Evolutionary conservation across 176 grass and related monocot species (phyloP), one percentile per base, ranked within the genome.

Genomic region (Bothriochloa decipiens): DNA sequence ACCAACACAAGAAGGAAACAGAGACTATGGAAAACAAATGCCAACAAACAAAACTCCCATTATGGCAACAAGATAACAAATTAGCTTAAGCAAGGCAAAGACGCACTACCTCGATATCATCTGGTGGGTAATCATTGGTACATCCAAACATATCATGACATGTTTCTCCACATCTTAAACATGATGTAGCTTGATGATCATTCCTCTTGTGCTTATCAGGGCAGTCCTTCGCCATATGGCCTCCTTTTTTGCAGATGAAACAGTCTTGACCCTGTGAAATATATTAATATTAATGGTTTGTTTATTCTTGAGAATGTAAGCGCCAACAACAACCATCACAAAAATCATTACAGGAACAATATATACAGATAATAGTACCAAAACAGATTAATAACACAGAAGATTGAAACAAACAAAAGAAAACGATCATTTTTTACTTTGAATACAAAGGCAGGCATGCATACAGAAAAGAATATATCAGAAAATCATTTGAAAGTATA

Each of bases 61-160:
- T 16, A 11, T 55, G n/a, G 14, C 27, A 58, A 33, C 12, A 74
- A 46, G 1, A 70, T 53, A 81, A 66, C 70, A 87, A 70, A 68
- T 46, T 69, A 29, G 14, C 45, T 47, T 27, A 81, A 57, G 53
- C 6, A 66, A 82, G 15, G 17, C 62, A 65, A 65, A 86, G 8
- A 60, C 83, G 18, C 33, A 80, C 65, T 64, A 96, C 97, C 93
- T 94, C 90, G 50, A 96, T 64, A 82, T 99, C 97, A 81, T 91
- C 90, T 27, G 11, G 28, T 80, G 88, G 76, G 79, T 99, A 96
- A 58, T 96, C 78, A 89, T 89, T 92, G 62, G 29, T 73, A 80
- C 97, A 99, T 64, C 74, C 92, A 72, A 92, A 89, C 91, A 96
- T 96, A 88, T 94, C 90, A 79, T 99, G 93, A 35, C 93, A 91